Evolutionary conservation across 495 filamentous ascomycete species (phyloP).

Genomic region (Talaromyces nanjingensis): DNA sequence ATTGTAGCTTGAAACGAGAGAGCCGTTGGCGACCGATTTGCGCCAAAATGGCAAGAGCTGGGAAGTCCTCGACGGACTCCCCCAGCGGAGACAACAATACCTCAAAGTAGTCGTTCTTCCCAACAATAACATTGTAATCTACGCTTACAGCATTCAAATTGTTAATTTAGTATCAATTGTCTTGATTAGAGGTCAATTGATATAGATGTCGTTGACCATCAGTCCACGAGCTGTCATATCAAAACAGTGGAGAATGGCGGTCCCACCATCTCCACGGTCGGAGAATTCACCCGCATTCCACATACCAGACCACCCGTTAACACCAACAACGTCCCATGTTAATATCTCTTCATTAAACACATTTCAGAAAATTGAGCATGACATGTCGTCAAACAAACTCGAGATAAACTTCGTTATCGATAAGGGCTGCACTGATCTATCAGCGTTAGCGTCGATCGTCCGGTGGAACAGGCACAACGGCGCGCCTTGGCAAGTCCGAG

Average conservation of each 20-base stretch:
- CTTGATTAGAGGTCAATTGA: neutral
- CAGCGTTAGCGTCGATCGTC: neutral
- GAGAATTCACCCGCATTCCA: neutral
- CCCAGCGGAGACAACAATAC: too few species aligned
- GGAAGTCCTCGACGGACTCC: too few species aligned
- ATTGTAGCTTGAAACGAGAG: too few species aligned
- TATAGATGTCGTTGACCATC: neutral
- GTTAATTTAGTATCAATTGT: neutral
- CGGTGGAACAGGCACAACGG: neutral
- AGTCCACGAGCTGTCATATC: neutral
- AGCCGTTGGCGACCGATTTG: too few species aligned
- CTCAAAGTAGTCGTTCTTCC: neutral
- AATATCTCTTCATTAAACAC: neutral
- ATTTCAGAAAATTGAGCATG: neutral
- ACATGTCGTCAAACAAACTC: neutral
- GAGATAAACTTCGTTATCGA: neutral
- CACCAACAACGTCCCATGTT: neutral
- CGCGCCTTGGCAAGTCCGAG: neutral
- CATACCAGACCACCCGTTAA: neutral
- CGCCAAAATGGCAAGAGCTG: too few species aligned
- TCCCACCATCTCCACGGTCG: neutral
- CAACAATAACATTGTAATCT: neutral
- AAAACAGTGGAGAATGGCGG: neutral
- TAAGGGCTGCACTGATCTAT: neutral
- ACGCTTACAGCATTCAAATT: neutral